These are phyloP conservation scores for Hanseniaspora lindneri DNA, from an alignment of 805 yeast genomes.

Conservation along the genomic window DNA sequence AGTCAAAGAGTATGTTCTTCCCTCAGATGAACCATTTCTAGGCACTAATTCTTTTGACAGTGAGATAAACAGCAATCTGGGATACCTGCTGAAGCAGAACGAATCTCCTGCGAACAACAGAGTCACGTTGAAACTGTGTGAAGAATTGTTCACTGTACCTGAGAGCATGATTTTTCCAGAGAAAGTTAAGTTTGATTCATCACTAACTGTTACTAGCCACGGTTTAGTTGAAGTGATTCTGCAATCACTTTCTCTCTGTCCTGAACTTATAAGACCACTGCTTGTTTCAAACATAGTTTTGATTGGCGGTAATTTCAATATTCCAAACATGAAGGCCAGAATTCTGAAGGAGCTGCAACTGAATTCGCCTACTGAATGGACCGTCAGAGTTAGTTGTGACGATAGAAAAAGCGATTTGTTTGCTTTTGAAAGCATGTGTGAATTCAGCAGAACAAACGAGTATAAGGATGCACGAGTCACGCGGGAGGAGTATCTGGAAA, in stretches of 20 bases:
- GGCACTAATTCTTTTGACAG: background rate
- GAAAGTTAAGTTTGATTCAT: slow-evolving; percentile 44
- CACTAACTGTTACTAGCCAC: slow-evolving; percentile 41
- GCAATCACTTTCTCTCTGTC: slow-evolving; percentile 56
- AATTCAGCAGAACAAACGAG: slow-evolving; percentile 32
- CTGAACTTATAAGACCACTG: slow-evolving; percentile 62
- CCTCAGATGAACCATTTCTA: slow-evolving; percentile 33
- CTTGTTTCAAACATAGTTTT: slow-evolving; percentile 67
- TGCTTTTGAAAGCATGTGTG: slow-evolving; percentile 49
- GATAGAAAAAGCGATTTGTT: slow-evolving; percentile 33
- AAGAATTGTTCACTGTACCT: slow-evolving; percentile 81
- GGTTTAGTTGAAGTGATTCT: slow-evolving; percentile 64
- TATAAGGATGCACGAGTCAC: slow-evolving; percentile 49
- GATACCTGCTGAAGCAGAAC: slow-evolving; percentile 43
- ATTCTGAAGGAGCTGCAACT: slow-evolving; percentile 49
- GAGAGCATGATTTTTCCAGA: slow-evolving; percentile 82
- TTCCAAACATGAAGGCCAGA: slow-evolving; percentile 57
- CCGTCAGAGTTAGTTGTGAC: slow-evolving; percentile 37
- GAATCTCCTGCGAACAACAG: slow-evolving; percentile 28
- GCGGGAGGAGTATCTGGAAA: slow-evolving; percentile 71
- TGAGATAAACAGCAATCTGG: slow-evolving; percentile 41
- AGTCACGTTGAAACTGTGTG: slow-evolving; percentile 59
- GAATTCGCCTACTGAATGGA: slow-evolving; percentile 63
- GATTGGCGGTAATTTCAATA: slow-evolving; percentile 69
- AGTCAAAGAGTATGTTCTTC: slow-evolving; percentile 64